Evolutionary conservation across 225 moss, liverwort and hornwort species (phyloP).

Genomic region (Pleurozium schreberi): DNA sequence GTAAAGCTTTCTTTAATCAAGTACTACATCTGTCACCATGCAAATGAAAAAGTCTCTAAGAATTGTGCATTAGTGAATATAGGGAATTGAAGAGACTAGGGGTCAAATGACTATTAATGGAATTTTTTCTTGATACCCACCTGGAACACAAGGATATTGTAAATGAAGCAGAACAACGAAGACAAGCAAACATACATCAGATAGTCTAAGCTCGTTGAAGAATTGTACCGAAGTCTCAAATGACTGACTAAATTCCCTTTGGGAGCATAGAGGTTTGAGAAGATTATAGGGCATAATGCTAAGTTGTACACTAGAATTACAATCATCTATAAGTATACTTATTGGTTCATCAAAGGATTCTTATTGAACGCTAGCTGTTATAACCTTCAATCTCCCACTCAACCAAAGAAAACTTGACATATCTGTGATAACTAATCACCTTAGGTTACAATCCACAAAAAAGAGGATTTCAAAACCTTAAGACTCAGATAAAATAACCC

Average conservation of each 20-base stretch:
- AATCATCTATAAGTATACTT: not conserved
- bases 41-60: not conserved
- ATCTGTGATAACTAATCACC: not conserved
- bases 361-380: not conserved
- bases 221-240: not conserved
- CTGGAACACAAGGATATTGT: not conserved
- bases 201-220: not conserved
- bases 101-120: not conserved
- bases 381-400: not conserved
- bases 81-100: not conserved
- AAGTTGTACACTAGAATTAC: not conserved
- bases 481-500: not conserved
- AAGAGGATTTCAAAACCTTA: not conserved
- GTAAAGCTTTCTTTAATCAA: not conserved
- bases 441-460: not conserved
- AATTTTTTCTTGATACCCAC: not conserved
- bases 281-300: not conserved
- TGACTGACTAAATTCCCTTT: not conserved
- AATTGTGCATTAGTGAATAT: not conserved
- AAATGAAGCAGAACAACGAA: not conserved
- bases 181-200: not conserved
- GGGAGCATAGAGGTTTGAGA: not conserved
- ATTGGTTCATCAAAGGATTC: not conserved
- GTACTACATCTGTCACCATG: not conserved
- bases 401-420: not conserved